Evolutionary conservation across 2,329 filamentous ascomycete species (phyloP).

Genomic region (Trichoderma asperellum): DNA sequence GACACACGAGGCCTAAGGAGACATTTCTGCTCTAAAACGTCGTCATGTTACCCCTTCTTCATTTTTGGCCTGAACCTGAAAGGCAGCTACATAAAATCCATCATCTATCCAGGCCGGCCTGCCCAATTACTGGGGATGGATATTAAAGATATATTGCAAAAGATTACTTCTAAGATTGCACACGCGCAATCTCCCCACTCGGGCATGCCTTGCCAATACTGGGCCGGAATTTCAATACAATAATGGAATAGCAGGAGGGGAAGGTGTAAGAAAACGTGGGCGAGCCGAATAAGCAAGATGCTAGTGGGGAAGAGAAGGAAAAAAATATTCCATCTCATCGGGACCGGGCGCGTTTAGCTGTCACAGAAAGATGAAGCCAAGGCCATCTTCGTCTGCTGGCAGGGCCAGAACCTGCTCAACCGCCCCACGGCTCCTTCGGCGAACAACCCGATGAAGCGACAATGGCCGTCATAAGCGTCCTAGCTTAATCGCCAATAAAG

Average conservation of each 20-base stretch:
- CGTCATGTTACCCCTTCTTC: slow-evolving; percentile 5
- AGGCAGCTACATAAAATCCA: slow-evolving; percentile 6
- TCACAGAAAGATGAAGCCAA: slow-evolving; percentile 14
- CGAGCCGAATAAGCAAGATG: neutral
- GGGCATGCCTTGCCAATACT: neutral
- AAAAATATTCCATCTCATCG: neutral
- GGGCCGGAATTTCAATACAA: neutral
- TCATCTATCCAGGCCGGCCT: slow-evolving; percentile 15
- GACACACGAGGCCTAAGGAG: slow-evolving; percentile 10
- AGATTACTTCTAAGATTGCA: slow-evolving; percentile 20
- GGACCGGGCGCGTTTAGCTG: neutral
- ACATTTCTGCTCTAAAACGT: neutral
- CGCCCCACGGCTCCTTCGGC: slow-evolving; percentile 16
- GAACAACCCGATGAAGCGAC: slow-evolving; percentile 9
- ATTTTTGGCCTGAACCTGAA: slow-evolving; percentile 26
- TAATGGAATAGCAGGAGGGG: neutral
- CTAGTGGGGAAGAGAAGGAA: neutral
- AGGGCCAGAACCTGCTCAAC: slow-evolving; percentile 3
- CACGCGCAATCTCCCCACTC: slow-evolving; percentile 5
- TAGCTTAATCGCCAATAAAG: neutral
- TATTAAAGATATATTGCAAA: slow-evolving; percentile 26
- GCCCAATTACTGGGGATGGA: slow-evolving; percentile 13
- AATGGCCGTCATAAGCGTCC: neutral
- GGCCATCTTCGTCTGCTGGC: slow-evolving; percentile 14
- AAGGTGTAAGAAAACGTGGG: neutral